Percentiles rank a stretch among this genome's conserved stretches.
phyloP scores from a whole-genome alignment of 176 grass and related monocot genomes.

The Olyra latifolia region DNA sequence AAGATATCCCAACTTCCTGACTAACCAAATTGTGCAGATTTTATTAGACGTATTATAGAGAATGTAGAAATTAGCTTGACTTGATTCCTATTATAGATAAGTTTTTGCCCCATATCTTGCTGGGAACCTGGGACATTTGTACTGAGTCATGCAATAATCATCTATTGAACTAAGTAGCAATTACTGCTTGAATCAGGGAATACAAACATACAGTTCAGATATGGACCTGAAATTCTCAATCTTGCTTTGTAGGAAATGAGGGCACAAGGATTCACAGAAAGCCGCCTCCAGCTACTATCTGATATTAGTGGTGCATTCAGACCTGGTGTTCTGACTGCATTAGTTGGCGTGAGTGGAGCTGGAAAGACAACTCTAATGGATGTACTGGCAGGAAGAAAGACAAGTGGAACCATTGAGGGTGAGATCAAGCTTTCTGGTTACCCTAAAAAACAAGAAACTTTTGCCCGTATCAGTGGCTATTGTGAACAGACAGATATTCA shows the following conservation, averaged over 20 bases:
- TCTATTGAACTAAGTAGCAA: conserved; percentile 6
- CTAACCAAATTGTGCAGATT: not conserved
- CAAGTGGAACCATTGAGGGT: conserved; percentile 69
- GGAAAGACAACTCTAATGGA: conserved; percentile 89
- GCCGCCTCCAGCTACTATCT: conserved; percentile 56
- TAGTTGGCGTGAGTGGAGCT: conserved; percentile 78
- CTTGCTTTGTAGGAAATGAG: conserved; percentile 64
- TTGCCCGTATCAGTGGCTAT: conserved; percentile 71
- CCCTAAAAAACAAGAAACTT: conserved; percentile 72
- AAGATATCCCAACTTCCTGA: conserved; percentile 6
- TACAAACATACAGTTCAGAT: not conserved
- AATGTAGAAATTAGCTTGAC: not conserved
- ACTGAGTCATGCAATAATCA: not conserved
- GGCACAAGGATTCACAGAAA: conserved; percentile 53
- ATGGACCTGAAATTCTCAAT: not conserved
- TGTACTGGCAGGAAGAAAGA: conserved; percentile 77
- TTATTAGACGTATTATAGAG: not conserved
- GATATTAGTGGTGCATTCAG: conserved; percentile 68
- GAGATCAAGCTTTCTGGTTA: conserved; percentile 69
- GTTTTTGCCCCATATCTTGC: not conserved
- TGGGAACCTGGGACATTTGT: not conserved
- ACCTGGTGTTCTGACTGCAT: conserved; percentile 66
- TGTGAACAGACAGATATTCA: conserved; percentile 83
- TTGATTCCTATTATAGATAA: not conserved
- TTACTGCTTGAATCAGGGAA: conserved; percentile 2